These are phyloP conservation scores for Ganoderma lucidum DNA, from an alignment of 1,284 basidiomycete species.

Conservation along the genomic window DNA sequence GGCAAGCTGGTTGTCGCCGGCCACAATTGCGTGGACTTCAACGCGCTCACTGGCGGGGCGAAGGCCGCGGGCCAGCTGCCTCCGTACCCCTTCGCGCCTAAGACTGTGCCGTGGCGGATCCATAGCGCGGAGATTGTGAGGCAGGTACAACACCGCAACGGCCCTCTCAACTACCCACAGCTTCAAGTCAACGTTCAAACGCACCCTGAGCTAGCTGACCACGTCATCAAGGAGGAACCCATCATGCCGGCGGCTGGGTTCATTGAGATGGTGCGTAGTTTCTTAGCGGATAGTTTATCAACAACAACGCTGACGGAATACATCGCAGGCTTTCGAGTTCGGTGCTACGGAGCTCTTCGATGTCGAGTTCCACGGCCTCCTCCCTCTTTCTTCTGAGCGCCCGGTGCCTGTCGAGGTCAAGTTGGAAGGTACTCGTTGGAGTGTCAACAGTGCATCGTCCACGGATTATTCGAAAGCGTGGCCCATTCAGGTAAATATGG, in stretches of 20 bases:
- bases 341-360: constrained; percentile 38
- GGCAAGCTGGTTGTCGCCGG: constrained; percentile 25
- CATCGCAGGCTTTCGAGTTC: constrained; percentile 31
- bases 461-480: constrained; percentile 15
- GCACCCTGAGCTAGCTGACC: constrained; percentile 47
- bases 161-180: constrained; percentile 43
- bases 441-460: constrained; percentile 30
- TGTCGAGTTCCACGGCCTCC: constrained; percentile 36
- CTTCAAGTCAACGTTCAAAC: constrained; percentile 43
- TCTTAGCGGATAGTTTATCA: background rate
- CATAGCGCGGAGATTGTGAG: constrained; percentile 22
- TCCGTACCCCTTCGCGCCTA: constrained; percentile 28
- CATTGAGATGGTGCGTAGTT: constrained; percentile 48
- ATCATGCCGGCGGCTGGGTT: constrained; percentile 54
- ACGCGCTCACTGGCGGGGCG: constrained; percentile 21
- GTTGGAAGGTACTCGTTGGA: constrained; percentile 42
- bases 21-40: constrained; percentile 25
- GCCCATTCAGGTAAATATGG: constrained; percentile 10
- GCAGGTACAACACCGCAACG: constrained; percentile 34
- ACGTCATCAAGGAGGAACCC: constrained; percentile 48
- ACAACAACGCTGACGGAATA: background rate
- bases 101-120: constrained; percentile 19
- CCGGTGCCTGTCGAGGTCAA: constrained; percentile 40
- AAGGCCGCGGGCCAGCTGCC: background rate
- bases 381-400: constrained; percentile 40